Evolutionary conservation across 768 basidiomycete species (phyloP).

Genomic region (Obba rivulosa): DNA sequence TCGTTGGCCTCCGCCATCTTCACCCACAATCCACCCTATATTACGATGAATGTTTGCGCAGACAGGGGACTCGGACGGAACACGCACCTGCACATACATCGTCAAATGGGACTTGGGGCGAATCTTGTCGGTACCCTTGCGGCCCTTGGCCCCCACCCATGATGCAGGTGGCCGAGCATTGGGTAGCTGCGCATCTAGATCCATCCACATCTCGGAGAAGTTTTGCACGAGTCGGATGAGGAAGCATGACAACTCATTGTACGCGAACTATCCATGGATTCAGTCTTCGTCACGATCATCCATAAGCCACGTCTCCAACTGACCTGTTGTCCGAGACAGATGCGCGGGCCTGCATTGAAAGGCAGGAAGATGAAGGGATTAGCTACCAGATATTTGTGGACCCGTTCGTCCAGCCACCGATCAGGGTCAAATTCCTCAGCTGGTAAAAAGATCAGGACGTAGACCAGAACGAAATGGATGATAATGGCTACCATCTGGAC

Average conservation of each 20-base stretch:
- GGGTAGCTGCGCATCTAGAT: conserved; percentile 29
- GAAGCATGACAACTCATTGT: conserved; percentile 51
- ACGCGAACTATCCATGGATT: conserved; percentile 45
- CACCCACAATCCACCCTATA: conserved; percentile 25
- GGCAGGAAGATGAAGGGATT: conserved; percentile 69
- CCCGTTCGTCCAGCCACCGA: conserved; percentile 55
- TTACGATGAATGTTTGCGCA: background rate
- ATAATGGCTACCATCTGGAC: conserved; percentile 38
- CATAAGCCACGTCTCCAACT: background rate
- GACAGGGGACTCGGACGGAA: background rate
- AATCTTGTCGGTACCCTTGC: conserved; percentile 37
- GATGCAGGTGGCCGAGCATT: conserved; percentile 25
- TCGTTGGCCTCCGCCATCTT: conserved; percentile 19
- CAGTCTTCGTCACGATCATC: background rate
- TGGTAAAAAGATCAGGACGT: conserved; percentile 1
- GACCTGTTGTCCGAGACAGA: conserved; percentile 52
- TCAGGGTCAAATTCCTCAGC: conserved; percentile 54
- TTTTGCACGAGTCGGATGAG: conserved; percentile 47
- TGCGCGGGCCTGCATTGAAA: conserved; percentile 64
- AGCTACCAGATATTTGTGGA: conserved; percentile 45
- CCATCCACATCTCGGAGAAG: conserved; percentile 38
- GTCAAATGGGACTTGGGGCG: conserved; percentile 36
- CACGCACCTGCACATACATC: conserved; percentile 31
- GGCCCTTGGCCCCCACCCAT: conserved; percentile 28
- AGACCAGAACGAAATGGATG: background rate